These are phyloP conservation scores for Saccharomyces cerevisiae DNA, from an alignment of 805 yeast species.

Conservation along the genomic window DNA sequence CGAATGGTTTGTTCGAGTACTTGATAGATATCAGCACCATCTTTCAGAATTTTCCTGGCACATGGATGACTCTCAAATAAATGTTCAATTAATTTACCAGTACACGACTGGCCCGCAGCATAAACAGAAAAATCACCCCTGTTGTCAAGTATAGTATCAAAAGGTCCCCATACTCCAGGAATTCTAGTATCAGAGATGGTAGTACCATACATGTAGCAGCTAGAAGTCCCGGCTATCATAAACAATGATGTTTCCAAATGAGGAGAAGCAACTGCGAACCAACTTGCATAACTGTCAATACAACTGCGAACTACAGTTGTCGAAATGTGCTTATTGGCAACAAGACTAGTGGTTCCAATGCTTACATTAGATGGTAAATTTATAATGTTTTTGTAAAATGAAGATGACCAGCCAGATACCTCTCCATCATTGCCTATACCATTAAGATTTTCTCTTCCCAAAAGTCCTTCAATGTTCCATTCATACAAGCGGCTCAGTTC, in stretches of 20 bases:
- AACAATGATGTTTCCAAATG: constrained; percentile 28
- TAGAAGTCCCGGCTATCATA: constrained; percentile 57
- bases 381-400: constrained; percentile 19
- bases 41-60: constrained; percentile 4
- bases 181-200: constrained; percentile 8
- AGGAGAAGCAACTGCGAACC: constrained; percentile 35
- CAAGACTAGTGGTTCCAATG: constrained; percentile 8
- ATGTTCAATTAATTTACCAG: constrained; percentile 46
- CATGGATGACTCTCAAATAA: constrained; percentile 39
- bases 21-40: constrained; percentile 12
- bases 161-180: constrained; percentile 59
- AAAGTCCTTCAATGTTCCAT: constrained; percentile 5
- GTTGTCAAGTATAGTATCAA: constrained; percentile 29
- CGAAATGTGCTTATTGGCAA: constrained; percentile 2
- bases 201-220: constrained; percentile 39
- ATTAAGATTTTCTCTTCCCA: constrained; percentile 9
- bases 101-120: constrained; percentile 52
- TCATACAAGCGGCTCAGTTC: constrained; percentile 17
- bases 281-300: constrained; percentile 53
- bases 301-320: constrained; percentile 38
- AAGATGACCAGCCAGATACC: constrained; percentile 43
- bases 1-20: constrained; percentile 18
- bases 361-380: constrained; percentile 20
- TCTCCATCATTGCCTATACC: constrained; percentile 48
- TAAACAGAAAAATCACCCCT: constrained; percentile 27